Base-by-base conservation (phyloP, 2,329 filamentous ascomycete species). In the Catunica adiposa region DNA sequence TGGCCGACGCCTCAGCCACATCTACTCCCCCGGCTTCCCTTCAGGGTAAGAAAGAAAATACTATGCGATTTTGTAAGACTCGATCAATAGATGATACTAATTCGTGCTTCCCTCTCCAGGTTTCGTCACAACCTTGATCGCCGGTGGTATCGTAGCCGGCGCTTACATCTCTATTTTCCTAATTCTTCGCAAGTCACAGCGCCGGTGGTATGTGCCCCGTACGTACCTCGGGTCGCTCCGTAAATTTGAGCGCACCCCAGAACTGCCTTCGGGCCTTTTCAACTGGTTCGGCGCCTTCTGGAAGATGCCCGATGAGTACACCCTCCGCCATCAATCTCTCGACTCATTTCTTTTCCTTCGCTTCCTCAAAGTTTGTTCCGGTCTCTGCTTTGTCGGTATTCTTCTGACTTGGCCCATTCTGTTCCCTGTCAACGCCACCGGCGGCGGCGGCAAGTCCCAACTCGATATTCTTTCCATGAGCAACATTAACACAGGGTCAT, bases 301-400 rank as follows among this genome's bases (percentile, higher is more conserved):
- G 70, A 76, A 74, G 63, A 73, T 79, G 56, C 75, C 75, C 3
- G 88, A 94, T 66, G 78, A 80, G 54, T 87, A 86, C 64, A 80
- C 86, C 34, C 77, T 94, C 26, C 84, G 89, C 63, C 86, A 92
- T 68, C 85, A 89, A 67, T 89, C 86, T 1, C 77, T 95, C 62
- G 89, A 95, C 68, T 83, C 84, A 11, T 94, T 89, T 65, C 77
- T 94, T 29, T 85, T 89, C 66, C 75, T 94, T 38, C 85, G 89
- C 37, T 90, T 87, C 66, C 71, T 94, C 61, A 85, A 86, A 66
- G 80, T 89, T 40, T 61, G 64, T 6, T 75, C 84, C 31, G 71
- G 82, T 58, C 84, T 94, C 61, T 89, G 84, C 69, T 78, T 97
- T 48, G 83, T 90, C 8, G 92, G 92, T 57, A 86, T 83, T 63